Evolutionary conservation across 768 basidiomycete species (phyloP).

Genomic region (Naganishia vaughanmartiniae): DNA sequence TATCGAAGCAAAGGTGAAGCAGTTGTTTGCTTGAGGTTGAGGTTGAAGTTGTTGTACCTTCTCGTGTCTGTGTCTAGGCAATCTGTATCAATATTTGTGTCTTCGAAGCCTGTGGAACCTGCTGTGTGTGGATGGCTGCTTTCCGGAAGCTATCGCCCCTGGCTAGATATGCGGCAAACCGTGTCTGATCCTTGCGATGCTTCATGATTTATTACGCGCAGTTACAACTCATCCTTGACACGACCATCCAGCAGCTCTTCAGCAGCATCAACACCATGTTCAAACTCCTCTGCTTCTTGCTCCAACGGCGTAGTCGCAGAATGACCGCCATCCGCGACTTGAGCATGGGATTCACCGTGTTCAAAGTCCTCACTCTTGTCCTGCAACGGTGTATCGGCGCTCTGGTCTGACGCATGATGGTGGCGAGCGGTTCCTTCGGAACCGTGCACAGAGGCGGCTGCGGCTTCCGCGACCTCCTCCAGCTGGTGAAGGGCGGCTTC

Average conservation of each 20-base stretch:
- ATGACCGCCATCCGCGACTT: conserved; percentile 3
- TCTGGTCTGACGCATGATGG: conserved; percentile 14
- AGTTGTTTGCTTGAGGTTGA: conserved; percentile 15
- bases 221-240: conserved; percentile 24
- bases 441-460: neutral
- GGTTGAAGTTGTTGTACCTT: neutral
- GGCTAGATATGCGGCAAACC: no score
- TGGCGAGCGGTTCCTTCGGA: neutral
- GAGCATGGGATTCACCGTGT: conserved; percentile 17
- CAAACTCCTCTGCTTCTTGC: conserved; percentile 30
- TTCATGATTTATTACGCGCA: neutral
- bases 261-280: conserved; percentile 19
- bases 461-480: conserved; percentile 12
- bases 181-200: neutral
- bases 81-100: no score
- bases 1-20: conserved; percentile 24
- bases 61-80: neutral
- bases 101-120: no score
- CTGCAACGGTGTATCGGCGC: conserved; percentile 26
- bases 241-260: conserved; percentile 14
- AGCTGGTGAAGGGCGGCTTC: neutral
- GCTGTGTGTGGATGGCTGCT: no score
- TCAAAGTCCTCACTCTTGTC: conserved; percentile 24
- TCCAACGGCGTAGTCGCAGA: conserved; percentile 32
- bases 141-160: no score